These are phyloP conservation scores for Cyberlindnera petersonii DNA, from an alignment of 805 yeast genomes.

Conservation along the genomic window DNA sequence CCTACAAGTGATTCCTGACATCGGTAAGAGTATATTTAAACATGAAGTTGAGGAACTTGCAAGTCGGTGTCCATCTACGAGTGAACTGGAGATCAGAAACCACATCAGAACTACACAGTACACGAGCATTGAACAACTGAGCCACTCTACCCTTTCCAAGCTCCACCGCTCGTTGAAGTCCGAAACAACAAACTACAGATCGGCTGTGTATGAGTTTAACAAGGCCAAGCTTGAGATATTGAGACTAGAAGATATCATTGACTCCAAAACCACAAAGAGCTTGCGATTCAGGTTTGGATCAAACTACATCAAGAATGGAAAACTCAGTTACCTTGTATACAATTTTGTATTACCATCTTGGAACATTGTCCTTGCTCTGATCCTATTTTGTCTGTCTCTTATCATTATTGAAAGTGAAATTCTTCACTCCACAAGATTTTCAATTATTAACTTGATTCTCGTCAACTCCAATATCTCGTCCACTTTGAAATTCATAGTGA, in stretches of 20 bases:
- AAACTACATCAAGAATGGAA: constrained; percentile 36
- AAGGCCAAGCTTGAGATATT: constrained; percentile 45
- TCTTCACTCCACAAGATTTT: constrained; percentile 62
- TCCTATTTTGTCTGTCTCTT: constrained; percentile 43
- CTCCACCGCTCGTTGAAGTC: constrained; percentile 50
- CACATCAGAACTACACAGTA: constrained; percentile 26
- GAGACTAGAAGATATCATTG: constrained; percentile 54
- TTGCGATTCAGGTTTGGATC: constrained; percentile 30
- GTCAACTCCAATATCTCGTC: no score
- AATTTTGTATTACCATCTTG: constrained; percentile 43
- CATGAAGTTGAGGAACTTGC: constrained; percentile 14
- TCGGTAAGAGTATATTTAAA: constrained; percentile 20
- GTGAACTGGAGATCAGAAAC: constrained; percentile 18
- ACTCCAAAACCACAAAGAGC: constrained; percentile 34
- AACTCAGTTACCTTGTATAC: constrained; percentile 37
- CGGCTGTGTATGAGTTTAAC: constrained; percentile 56
- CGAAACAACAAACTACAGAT: constrained; percentile 47
- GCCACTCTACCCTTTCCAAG: constrained; percentile 42
- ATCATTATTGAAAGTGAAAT: constrained; percentile 69
- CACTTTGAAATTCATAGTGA: constrained; percentile 35
- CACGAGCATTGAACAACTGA: constrained; percentile 26
- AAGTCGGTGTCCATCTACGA: constrained; percentile 14
- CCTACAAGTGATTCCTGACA: constrained; percentile 31
- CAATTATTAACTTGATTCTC: no score
- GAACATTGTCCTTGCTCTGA: constrained; percentile 40